Conservation (phyloP, 225 moss, liverwort and hornwort genomes). For the Bryoerythrophyllum caledonicum region DNA sequence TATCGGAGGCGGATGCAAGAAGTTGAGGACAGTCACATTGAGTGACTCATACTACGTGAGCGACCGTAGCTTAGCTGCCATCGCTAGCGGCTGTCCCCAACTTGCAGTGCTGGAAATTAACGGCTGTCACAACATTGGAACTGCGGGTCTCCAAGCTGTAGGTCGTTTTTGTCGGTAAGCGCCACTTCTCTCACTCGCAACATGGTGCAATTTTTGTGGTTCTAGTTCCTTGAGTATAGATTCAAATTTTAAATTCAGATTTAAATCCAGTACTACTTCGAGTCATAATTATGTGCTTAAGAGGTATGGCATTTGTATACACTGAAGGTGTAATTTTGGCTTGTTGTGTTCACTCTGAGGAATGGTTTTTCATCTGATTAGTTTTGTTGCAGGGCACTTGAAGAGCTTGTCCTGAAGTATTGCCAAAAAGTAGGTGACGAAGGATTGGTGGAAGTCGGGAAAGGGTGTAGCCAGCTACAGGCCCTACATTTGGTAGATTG, state of each 20-base stretch:
- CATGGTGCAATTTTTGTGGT: background rate
- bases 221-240: background rate
- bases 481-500: slow-evolving; percentile 53
- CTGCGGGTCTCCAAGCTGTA: slow-evolving; percentile 53
- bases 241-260: background rate
- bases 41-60: slow-evolving; percentile 55
- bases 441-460: slow-evolving; percentile 60
- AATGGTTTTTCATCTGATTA: background rate
- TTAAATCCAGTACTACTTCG: background rate
- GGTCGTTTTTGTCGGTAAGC: slow-evolving; percentile 50
- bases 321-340: background rate
- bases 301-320: background rate
- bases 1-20: slow-evolving; percentile 54
- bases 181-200: background rate
- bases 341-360: background rate
- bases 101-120: slow-evolving; percentile 50
- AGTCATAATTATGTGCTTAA: background rate
- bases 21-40: slow-evolving; percentile 45
- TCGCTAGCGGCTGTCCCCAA: slow-evolving; percentile 51
- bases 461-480: slow-evolving; percentile 48
- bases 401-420: slow-evolving; percentile 56
- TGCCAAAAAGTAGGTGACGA: slow-evolving; percentile 60
- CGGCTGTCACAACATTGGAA: slow-evolving; percentile 63
- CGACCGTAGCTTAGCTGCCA: slow-evolving; percentile 56
- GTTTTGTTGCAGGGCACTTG: slow-evolving; percentile 42